Percentiles rank a stretch among this genome's conserved stretches.
Evolutionary conservation across 163 green algal species (phyloP).

Genomic region (Scenedesmus sp.): DNA sequence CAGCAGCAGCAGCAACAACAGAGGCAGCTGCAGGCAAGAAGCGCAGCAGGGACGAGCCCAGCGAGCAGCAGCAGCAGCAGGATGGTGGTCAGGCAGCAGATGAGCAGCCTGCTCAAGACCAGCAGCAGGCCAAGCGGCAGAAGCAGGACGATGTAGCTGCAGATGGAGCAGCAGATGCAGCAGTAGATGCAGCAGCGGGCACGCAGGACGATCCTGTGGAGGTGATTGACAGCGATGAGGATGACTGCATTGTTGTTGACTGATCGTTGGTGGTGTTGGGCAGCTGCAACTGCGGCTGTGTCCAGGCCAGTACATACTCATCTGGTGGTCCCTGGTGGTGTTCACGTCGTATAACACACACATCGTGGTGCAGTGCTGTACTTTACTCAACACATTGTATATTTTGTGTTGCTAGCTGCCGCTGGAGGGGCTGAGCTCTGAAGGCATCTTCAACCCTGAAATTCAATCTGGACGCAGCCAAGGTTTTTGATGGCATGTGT

Average conservation of each 20-base stretch:
- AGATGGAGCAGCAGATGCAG: constrained; percentile 5
- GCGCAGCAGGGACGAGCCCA: not conserved
- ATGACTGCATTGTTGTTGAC: constrained; percentile 8
- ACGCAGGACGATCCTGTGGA: constrained; percentile 12
- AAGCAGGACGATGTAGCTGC: constrained; percentile 8
- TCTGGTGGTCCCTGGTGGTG: too few relatives aligned
- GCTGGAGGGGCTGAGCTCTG: too few relatives aligned
- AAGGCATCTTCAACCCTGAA: too few relatives aligned
- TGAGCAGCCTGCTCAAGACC: not conserved
- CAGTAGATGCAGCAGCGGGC: constrained; percentile 4
- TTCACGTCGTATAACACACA: too few relatives aligned
- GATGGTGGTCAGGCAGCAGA: constrained; percentile 1
- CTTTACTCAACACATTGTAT: too few relatives aligned
- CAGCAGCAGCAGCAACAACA: constrained; percentile 5
- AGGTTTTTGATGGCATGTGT: too few relatives aligned
- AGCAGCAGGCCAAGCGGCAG: not conserved
- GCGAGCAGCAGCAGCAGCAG: not conserved
- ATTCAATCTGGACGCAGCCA: too few relatives aligned
- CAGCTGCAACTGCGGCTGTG: too few relatives aligned
- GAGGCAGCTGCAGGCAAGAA: constrained; percentile 22
- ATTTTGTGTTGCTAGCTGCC: too few relatives aligned
- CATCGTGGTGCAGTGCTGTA: too few relatives aligned
- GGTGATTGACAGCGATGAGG: constrained; percentile 11
- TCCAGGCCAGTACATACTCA: too few relatives aligned
- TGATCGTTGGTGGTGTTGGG: not conserved